Percentiles rank a stretch among this genome's conserved stretches.
Conservation (phyloP, 2,329 filamentous ascomycete genomes). For the Aspergillus intermedius region DNA sequence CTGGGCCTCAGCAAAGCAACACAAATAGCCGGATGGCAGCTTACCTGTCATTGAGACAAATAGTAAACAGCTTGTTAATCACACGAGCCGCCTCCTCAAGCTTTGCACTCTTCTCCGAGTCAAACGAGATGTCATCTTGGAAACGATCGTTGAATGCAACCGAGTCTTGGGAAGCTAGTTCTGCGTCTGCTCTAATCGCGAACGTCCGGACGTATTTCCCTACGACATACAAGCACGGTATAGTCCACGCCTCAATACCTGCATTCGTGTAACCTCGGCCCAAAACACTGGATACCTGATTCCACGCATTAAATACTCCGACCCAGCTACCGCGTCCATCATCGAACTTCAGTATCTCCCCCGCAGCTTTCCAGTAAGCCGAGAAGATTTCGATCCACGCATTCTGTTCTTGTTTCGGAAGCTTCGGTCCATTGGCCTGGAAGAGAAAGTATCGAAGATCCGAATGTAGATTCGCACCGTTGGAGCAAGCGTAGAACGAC, state of each 20-base stretch:
- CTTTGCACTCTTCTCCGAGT: conserved; percentile 71
- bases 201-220: conserved; percentile 82
- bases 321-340: conserved; percentile 58
- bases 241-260: conserved; percentile 80
- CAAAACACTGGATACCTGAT: conserved; percentile 68
- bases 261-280: conserved; percentile 73
- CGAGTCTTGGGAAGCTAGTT: conserved; percentile 46
- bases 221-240: conserved; percentile 80
- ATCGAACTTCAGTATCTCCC: conserved; percentile 63
- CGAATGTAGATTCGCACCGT: conserved; percentile 56
- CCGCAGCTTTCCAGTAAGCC: conserved; percentile 75
- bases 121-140: conserved; percentile 75
- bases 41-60: conserved; percentile 85
- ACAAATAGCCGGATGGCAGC: conserved; percentile 15
- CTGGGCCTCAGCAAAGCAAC: background rate
- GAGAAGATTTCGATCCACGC: conserved; percentile 85
- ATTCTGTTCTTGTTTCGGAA: conserved; percentile 61
- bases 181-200: conserved; percentile 83
- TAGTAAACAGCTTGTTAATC: conserved; percentile 83
- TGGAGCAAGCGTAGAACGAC: conserved; percentile 65
- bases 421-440: conserved; percentile 49
- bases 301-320: conserved; percentile 84
- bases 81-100: conserved; percentile 85
- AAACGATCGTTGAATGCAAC: conserved; percentile 48
- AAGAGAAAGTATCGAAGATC: conserved; percentile 68